Base-by-base conservation (phyloP, 345 rosid species). In the Eucalyptus brandiana region DNA sequence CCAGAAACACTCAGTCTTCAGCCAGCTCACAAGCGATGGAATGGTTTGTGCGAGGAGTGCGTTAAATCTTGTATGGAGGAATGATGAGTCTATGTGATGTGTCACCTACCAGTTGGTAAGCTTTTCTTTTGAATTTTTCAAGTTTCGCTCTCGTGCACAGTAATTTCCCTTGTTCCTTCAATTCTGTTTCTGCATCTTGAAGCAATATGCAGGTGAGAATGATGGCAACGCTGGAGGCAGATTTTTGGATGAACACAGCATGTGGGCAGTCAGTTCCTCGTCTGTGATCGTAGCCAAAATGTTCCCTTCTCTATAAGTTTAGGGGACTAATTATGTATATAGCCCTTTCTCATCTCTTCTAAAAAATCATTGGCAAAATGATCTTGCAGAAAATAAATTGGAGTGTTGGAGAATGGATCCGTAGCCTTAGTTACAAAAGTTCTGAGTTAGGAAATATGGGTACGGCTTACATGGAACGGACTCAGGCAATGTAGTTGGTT, bases 51-150 rank as follows among this genome's bases (percentile, higher is more conserved):
- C 8, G 28, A 76, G 83, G 83, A 76, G 47, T 76, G 83, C 12
- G 83, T 76, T 76, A 76, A 37, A 76, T 76, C 47, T 76, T 37
- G 28, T 76, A 37, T 76, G 45, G 83, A 76, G 45, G 47, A 72
- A 72, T 34, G 44, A 34, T 76, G 83, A 76, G 51, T 56, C 89
- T 67, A 76, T 86, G 92, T 89, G 87, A 91, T 91, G 94, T 88
- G 89, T 90, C 93, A 94, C 94, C 94, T 88, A 93, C 91, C 92
- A 89, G 91, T 92, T 88, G 94, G 90, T 93, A 65, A 91, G 76
- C 88, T 49, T 49, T 76, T 40, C 26, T 54, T 69, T 40, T 69
- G 80, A 34, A 9, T 69, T 69, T 34, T 76, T 11, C 26, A 37
- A 72, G 45, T 76, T 76, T 37, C 47, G 83, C 65, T 80, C 88